Evolutionary conservation across 139 green algal species (phyloP), one percentile per base, ranked within the genome.

Genomic region (Nannochloris sp.): DNA sequence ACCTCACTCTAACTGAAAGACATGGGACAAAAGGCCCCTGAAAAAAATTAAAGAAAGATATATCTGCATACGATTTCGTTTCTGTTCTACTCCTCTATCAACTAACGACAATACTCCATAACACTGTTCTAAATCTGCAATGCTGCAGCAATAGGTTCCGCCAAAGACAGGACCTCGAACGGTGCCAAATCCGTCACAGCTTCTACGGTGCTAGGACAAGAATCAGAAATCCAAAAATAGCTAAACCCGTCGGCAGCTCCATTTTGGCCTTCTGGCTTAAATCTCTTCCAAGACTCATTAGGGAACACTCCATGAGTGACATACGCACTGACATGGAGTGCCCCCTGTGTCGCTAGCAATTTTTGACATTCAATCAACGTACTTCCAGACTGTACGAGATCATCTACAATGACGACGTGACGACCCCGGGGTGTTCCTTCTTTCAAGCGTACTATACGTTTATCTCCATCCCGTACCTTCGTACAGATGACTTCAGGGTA

Each of bases 301-400:
- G 93, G 93, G 70, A 99, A 99, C 4, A 99, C 93, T 55, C 89
- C 93, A 72, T 99, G 93, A 4, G 93, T 97, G 6, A 93, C 93
- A 57, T 96, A 99, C 4, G 93, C 93, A 63, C 79, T 92, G 34
- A 99, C 92, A 15, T 60, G 36, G 12, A 53, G 35, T 3, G 80
- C 80, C 15, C 80, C 80, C 61, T 82, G 66, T 3, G 53, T 65
- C 2, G 67, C 66, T 30, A 99, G 79, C 63, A 97, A 67, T 54
- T 85, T 84, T 61, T 92, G 85, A 82, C 93, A 98, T 76, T 99
- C 92, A 4, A 97, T 90, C 9, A 99, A 80, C 2, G 93, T 99
- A 51, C 89, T 85, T 23, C 93, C 72, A 5, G 82, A 91, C 80
- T 98, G 93, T 60, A 99, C 93, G 54, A 99, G 82, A 71, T 99